A percentile compares a stretch with the other conserved stretches of the same genome.
phyloP scores from a whole-genome alignment of 2,329 filamentous ascomycete species.

The Ophiostoma ulmi region DNA sequence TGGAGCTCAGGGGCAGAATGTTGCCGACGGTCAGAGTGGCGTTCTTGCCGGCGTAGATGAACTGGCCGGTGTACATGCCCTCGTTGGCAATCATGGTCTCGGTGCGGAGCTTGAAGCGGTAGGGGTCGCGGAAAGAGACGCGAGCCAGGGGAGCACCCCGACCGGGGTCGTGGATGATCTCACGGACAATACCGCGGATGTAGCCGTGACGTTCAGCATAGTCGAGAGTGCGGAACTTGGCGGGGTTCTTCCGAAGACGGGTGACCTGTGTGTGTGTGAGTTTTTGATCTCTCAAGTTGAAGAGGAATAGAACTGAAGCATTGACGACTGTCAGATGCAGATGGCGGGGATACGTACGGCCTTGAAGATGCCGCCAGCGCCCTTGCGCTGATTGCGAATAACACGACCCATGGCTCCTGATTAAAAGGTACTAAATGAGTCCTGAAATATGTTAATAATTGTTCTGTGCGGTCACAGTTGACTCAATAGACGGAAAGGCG shows the following conservation, averaged over 20 bases:
- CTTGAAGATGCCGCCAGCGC: slow-evolving; percentile 55
- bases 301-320: neutral
- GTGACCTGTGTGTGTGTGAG: slow-evolving; percentile 54
- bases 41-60: slow-evolving; percentile 99
- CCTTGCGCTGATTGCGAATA: slow-evolving; percentile 63
- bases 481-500: neutral
- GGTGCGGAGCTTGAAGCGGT: slow-evolving; percentile 94
- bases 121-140: slow-evolving; percentile 95
- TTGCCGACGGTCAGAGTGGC: slow-evolving; percentile 95
- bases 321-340: neutral
- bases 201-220: slow-evolving; percentile 97
- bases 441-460: slow-evolving; percentile 16
- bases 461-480: neutral
- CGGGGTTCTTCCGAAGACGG: slow-evolving; percentile 89
- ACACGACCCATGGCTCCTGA: slow-evolving; percentile 30
- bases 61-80: slow-evolving; percentile 99
- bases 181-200: slow-evolving; percentile 93
- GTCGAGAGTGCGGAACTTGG: slow-evolving; percentile 93
- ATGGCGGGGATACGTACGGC: slow-evolving; percentile 27
- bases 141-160: slow-evolving; percentile 96
- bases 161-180: slow-evolving; percentile 98
- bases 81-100: slow-evolving; percentile 99
- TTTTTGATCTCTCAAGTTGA: neutral
- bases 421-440: slow-evolving; percentile 20
- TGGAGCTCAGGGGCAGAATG: slow-evolving; percentile 86